A percentile compares a stretch with the other conserved stretches of the same genome.
These are phyloP conservation scores for Colletotrichum sp. DNA, from an alignment of 2,329 filamentous ascomycete species.

Conservation along the genomic window DNA sequence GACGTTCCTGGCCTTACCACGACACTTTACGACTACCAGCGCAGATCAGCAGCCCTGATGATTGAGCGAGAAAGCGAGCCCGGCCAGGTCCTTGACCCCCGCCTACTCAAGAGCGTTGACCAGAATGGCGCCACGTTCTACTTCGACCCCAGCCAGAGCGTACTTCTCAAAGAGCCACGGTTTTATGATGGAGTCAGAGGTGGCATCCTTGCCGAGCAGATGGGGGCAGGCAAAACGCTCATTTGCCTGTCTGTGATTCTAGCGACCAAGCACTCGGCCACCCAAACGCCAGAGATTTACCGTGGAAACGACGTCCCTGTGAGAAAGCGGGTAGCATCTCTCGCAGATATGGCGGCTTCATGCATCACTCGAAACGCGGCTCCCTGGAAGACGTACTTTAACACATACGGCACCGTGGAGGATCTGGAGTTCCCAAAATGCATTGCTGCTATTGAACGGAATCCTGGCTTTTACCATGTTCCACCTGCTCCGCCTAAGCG, in stretches of 20 bases:
- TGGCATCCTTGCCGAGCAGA: conserved; percentile 81
- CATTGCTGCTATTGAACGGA: conserved; percentile 58
- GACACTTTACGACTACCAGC: conserved; percentile 76
- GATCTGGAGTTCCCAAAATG: conserved; percentile 61
- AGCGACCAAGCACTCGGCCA: conserved; percentile 73
- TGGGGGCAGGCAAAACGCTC: conserved; percentile 86
- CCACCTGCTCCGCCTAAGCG: conserved; percentile 42
- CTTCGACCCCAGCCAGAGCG: conserved; percentile 68
- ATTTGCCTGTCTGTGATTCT: conserved; percentile 82
- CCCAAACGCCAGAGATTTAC: conserved; percentile 68
- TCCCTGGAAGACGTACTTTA: conserved; percentile 73
- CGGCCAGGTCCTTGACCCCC: conserved; percentile 71
- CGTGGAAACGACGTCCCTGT: conserved; percentile 42
- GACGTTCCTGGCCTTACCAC: conserved; percentile 58
- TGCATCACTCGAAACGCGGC: conserved; percentile 68
- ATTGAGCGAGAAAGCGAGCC: conserved; percentile 77
- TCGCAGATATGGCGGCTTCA: conserved; percentile 79
- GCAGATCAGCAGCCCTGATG: conserved; percentile 82
- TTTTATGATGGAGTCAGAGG: conserved; percentile 78
- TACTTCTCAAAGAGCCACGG: conserved; percentile 67
- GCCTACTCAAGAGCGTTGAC: conserved; percentile 65
- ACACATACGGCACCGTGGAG: conserved; percentile 45
- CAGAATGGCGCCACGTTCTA: conserved; percentile 71
- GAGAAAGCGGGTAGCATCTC: conserved; percentile 58
- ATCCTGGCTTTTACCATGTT: conserved; percentile 64